Evolutionary conservation across 2,329 filamentous ascomycete species (phyloP).

Genomic region (Aspergillus proliferans): DNA sequence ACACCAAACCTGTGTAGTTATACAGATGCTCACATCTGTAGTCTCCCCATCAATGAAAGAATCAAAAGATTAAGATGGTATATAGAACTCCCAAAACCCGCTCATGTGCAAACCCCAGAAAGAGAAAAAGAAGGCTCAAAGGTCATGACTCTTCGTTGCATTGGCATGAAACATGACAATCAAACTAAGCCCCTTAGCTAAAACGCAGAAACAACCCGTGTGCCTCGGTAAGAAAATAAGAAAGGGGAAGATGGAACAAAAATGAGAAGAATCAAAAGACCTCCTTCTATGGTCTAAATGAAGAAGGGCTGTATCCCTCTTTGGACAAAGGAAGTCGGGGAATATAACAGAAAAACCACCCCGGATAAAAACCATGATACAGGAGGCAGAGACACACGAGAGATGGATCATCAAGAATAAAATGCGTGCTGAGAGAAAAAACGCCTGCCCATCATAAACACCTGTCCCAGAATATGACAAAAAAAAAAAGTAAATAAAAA

Average conservation of each 20-base stretch:
- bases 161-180: conserved; percentile 30
- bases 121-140: conserved; percentile 13
- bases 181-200: conserved; percentile 20
- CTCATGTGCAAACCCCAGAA: not conserved
- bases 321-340: conserved; percentile 3
- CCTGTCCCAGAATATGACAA: conserved; percentile 1
- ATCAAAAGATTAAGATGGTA: no score
- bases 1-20: not conserved
- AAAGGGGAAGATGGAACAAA: conserved; percentile 9
- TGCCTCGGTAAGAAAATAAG: conserved; percentile 19
- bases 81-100: no score
- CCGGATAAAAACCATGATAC: conserved; percentile 4
- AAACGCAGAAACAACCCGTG: conserved; percentile 13
- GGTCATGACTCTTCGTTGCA: conserved; percentile 36
- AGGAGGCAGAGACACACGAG: conserved; percentile 9
- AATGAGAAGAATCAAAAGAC: conserved; percentile 11
- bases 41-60: no score
- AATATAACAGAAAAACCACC: conserved; percentile 14
- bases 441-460: conserved; percentile 4
- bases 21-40: no score
- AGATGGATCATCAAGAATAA: not conserved
- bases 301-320: conserved; percentile 8
- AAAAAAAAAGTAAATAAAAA: conserved; percentile 2
- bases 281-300: conserved; percentile 17
- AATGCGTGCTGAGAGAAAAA: conserved; percentile 6